phyloP scores from a whole-genome alignment of 805 yeast species.

The Metschnikowia similis region DNA sequence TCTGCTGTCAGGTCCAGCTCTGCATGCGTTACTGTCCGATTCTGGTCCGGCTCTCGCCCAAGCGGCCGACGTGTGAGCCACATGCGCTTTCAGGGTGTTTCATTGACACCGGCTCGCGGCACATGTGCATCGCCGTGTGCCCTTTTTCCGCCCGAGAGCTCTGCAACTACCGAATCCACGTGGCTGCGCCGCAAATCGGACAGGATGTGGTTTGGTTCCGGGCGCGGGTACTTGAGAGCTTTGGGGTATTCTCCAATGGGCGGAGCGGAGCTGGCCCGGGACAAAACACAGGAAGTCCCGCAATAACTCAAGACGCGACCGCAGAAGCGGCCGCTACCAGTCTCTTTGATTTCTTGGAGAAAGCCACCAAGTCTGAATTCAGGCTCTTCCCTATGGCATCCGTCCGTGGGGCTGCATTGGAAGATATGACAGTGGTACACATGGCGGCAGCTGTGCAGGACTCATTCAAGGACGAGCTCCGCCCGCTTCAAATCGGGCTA shows the following conservation, averaged over 20 bases:
- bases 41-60: conserved; percentile 7
- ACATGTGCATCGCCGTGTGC: conserved; percentile 4
- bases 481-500: not conserved
- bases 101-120: not conserved
- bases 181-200: conserved; percentile 7
- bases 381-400: conserved; percentile 8
- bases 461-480: not conserved
- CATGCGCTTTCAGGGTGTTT: conserved; percentile 8
- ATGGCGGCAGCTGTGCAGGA: not conserved
- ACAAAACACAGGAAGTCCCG: no score
- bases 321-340: no score
- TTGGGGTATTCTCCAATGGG: not conserved
- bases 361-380: conserved; percentile 6
- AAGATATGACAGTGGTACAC: not conserved
- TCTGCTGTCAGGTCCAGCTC: not conserved
- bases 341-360: not conserved
- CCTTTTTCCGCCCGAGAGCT: conserved; percentile 4
- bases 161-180: conserved; percentile 3
- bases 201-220: conserved; percentile 8
- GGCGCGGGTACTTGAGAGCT: not conserved
- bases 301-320: no score
- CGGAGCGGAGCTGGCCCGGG: not conserved
- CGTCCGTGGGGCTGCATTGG: not conserved
- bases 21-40: conserved; percentile 10
- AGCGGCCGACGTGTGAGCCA: not conserved